These are phyloP conservation scores for Aspergillus fumigatiaffinis DNA, from an alignment of 2,329 filamentous ascomycete species.

Conservation along the genomic window DNA sequence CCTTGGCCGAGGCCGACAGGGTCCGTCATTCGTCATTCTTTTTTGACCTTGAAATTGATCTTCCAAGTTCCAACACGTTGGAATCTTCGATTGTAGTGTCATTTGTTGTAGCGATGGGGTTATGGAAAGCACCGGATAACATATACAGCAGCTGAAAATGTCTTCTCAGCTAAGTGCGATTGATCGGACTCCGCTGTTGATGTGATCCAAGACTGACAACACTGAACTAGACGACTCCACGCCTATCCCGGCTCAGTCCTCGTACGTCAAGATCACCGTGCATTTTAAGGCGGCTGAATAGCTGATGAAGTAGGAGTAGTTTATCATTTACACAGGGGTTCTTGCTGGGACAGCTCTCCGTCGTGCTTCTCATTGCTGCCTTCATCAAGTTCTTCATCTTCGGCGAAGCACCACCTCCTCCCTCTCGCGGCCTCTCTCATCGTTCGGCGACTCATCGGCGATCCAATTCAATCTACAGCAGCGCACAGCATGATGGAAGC, in stretches of 20 bases:
- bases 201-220: conserved; percentile 12
- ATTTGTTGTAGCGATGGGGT: conserved; percentile 19
- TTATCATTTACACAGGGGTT: conserved; percentile 92
- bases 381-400: conserved; percentile 99
- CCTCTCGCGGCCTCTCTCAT: conserved; percentile 70
- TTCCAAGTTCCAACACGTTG: not conserved
- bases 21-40: not conserved
- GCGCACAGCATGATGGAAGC: conserved; percentile 38
- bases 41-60: not conserved
- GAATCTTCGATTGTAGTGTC: not conserved
- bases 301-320: conserved; percentile 41
- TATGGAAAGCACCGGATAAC: conserved; percentile 16
- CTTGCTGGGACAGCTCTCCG: conserved; percentile 85
- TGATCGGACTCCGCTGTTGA: not conserved
- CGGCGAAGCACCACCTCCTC: conserved; percentile 81
- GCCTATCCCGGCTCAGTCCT: conserved; percentile 36
- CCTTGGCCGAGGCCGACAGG: not conserved
- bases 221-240: conserved; percentile 24
- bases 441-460: conserved; percentile 75
- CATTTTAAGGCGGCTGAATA: not conserved
- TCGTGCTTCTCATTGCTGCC: conserved; percentile 82
- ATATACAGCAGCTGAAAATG: conserved; percentile 27
- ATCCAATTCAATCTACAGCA: conserved; percentile 59
- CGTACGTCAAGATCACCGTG: conserved; percentile 28
- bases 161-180: conserved; percentile 28